These are phyloP conservation scores for Xylariaceae sp. DNA, from an alignment of 2,329 filamentous ascomycete genomes.

Conservation along the genomic window DNA sequence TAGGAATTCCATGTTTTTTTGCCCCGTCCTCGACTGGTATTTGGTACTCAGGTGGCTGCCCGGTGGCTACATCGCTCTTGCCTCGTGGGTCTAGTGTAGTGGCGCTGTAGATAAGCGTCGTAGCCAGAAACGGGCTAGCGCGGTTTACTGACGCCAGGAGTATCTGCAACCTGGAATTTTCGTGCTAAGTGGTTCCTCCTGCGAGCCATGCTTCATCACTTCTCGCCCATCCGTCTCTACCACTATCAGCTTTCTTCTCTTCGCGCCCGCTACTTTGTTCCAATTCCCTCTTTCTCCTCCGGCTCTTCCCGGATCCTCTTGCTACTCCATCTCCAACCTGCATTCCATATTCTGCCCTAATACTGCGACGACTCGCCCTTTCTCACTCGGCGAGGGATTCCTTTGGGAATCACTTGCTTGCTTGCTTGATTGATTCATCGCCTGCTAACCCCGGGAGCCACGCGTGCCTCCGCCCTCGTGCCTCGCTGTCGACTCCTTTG, in stretches of 20 bases:
- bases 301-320: conserved; percentile 1
- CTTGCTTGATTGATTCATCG: conserved; percentile 14
- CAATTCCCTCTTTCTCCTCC: conserved; percentile 3
- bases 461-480: conserved; percentile 16
- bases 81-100: conserved; percentile 2
- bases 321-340: neutral
- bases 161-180: conserved; percentile 22
- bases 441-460: conserved; percentile 11
- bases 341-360: neutral
- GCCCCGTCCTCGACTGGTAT: neutral
- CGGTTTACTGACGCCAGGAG: conserved; percentile 5
- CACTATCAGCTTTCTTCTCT: neutral
- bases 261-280: conserved; percentile 8
- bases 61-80: neutral
- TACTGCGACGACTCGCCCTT: conserved; percentile 9
- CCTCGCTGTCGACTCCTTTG: conserved; percentile 11
- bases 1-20: too few species aligned
- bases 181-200: conserved; percentile 19
- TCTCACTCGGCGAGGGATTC: conserved; percentile 14
- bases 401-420: conserved; percentile 17
- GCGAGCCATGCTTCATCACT: conserved; percentile 12
- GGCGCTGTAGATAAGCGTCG: conserved; percentile 13
- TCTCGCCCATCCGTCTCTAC: conserved; percentile 9
- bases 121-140: conserved; percentile 15
- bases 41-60: neutral